Evolutionary conservation across 1,284 basidiomycete species (phyloP).

Genomic region (Trichosporon coremiiforme): DNA sequence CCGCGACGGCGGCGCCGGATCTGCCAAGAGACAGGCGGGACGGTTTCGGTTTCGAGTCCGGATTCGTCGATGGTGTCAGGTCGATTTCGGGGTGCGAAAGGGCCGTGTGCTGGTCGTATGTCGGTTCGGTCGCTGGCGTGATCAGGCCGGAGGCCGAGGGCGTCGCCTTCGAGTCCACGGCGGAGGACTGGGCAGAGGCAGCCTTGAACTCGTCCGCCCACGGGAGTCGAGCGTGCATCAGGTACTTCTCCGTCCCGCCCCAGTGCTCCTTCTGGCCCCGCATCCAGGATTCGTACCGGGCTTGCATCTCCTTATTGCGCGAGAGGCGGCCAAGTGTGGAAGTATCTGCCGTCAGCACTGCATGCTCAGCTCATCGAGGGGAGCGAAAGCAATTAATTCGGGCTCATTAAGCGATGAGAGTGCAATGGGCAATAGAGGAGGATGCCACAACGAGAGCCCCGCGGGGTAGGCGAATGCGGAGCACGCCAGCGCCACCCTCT

Average conservation of each 20-base stretch:
- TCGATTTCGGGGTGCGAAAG: slow-evolving; percentile 30
- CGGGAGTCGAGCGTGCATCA: slow-evolving; percentile 47
- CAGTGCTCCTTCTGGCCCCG: slow-evolving; percentile 41
- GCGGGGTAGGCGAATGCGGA: too few relatives aligned
- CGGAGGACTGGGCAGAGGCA: neutral
- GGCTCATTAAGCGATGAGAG: too few relatives aligned
- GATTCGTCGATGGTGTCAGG: slow-evolving; percentile 31
- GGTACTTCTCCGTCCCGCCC: slow-evolving; percentile 52
- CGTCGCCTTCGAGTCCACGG: neutral
- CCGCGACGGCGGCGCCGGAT: slow-evolving; percentile 19
- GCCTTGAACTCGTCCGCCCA: slow-evolving; percentile 31
- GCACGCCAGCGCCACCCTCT: too few relatives aligned
- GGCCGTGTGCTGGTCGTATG: slow-evolving; percentile 34
- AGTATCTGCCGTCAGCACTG: slow-evolving; percentile 27
- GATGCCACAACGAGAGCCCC: too few relatives aligned
- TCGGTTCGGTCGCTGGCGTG: slow-evolving; percentile 26
- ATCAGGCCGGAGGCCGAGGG: neutral
- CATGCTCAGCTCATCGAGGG: neutral
- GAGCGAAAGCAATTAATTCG: too few relatives aligned
- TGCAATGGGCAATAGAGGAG: too few relatives aligned
- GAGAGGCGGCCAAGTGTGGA: slow-evolving; percentile 42
- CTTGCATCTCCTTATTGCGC: slow-evolving; percentile 50
- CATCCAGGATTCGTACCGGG: slow-evolving; percentile 50
- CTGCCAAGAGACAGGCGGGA: neutral
- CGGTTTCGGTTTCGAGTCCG: slow-evolving; percentile 5